These are phyloP conservation scores for Monilinia vaccinii-corymbosi DNA, from an alignment of 2,329 filamentous ascomycete genomes.

Conservation along the genomic window DNA sequence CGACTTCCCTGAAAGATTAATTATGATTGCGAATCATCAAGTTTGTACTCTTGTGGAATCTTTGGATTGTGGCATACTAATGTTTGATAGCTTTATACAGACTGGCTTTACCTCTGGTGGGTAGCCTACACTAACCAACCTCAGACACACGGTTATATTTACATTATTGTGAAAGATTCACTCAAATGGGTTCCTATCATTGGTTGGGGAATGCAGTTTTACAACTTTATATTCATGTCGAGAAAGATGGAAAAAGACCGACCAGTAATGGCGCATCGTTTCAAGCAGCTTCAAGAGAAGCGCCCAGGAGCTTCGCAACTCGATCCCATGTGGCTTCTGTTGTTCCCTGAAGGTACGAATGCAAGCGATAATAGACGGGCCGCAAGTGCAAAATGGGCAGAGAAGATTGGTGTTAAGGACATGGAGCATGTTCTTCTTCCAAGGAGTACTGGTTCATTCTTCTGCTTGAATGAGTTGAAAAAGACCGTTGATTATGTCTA, in stretches of 20 bases:
- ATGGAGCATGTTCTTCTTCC: slow-evolving; percentile 68
- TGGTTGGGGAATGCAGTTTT: slow-evolving; percentile 75
- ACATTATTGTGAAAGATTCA: slow-evolving; percentile 85
- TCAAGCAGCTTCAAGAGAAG: slow-evolving; percentile 56
- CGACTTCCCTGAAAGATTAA: slow-evolving; percentile 69
- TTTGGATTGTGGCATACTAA: slow-evolving; percentile 14
- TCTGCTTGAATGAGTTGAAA: slow-evolving; percentile 67
- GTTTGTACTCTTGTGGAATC: slow-evolving; percentile 30
- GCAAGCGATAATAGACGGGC: slow-evolving; percentile 59
- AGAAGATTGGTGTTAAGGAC: slow-evolving; percentile 65
- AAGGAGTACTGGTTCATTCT: slow-evolving; percentile 70
- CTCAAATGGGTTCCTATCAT: slow-evolving; percentile 73
- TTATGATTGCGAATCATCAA: slow-evolving; percentile 84
- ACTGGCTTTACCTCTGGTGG: slow-evolving; percentile 94
- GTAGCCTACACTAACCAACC: slow-evolving; percentile 71
- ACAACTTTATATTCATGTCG: slow-evolving; percentile 87
- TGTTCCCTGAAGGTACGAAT: slow-evolving; percentile 86
- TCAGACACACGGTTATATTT: slow-evolving; percentile 74
- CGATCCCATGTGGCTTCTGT: slow-evolving; percentile 81
- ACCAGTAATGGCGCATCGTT: slow-evolving; percentile 62
- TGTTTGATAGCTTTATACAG: slow-evolving; percentile 60
- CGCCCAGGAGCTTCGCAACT: slow-evolving; percentile 48
- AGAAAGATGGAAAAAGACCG: slow-evolving; percentile 78
- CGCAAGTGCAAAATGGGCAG: slow-evolving; percentile 66
- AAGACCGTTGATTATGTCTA: slow-evolving; percentile 74